Base-by-base conservation (phyloP, 805 yeast species). In the Starmera quercuum region DNA sequence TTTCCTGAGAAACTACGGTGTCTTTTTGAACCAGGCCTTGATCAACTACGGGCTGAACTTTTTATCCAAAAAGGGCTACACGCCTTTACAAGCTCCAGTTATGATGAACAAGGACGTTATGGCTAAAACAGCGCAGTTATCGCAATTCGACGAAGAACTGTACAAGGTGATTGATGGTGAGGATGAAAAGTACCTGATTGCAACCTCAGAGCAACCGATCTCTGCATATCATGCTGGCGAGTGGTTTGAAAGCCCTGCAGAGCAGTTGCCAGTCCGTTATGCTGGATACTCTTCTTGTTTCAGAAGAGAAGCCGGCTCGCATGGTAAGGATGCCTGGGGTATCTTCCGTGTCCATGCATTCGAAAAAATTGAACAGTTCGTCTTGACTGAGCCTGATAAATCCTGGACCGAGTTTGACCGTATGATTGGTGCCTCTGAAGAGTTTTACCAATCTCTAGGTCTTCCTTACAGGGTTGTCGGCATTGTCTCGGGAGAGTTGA, bases 291-390 rank as follows among this genome's bases (percentile, higher is more conserved):
- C 97, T 24, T 83, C 97, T 30, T 92, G 98, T 78, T 92, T 92
- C 80, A 81, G 98, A 66, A 84, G 98, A 69, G 98, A 92, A 70
- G 98, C 98, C 38, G 98, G 98, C 48, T 81, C 96, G 46, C 97
- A 90, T 55, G 98, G 98, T 62, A 90, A 90, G 63, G 98, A 92
- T 56, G 98, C 98, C 32, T 92, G 98, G 98, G 98, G 98, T 66
- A 87, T 92, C 46, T 92, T 92, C 79, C 83, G 98, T 68, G 97
- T 92, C 39, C 98, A 92, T 59, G 95, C 95, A 42, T 92, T 92
- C 56, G 98, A 92, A 69, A 92, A 92, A 68, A 86, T 92, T 54
- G 98, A 92, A 69, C 98, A 92, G 67, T 92, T 92, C 58, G 80
- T 83, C 49, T 61, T 92, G 51, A 82, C 97, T 42, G 98, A 92